phyloP scores from a whole-genome alignment of 768 basidiomycete species.

The Chlorophyllum brunneum region DNA sequence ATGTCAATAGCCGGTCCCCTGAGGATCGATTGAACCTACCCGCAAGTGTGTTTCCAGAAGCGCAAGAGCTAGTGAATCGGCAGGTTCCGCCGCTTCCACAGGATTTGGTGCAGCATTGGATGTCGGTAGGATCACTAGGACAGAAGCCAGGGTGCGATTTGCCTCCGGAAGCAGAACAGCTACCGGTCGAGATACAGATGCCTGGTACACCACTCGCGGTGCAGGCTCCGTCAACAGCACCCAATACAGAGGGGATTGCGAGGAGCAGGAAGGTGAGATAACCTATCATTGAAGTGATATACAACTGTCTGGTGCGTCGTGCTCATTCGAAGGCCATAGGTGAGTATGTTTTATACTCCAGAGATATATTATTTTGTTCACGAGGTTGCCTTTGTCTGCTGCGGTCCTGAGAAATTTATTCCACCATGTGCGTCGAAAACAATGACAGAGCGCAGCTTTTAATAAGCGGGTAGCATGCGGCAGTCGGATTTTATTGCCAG shows the following conservation, averaged over 20 bases:
- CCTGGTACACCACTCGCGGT: slow-evolving; percentile 23
- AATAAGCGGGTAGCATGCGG: background rate
- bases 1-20: slow-evolving; percentile 22
- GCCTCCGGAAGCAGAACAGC: slow-evolving; percentile 21
- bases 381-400: background rate
- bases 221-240: slow-evolving; percentile 22
- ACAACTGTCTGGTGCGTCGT: no score
- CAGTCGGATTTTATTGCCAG: background rate
- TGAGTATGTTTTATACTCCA: background rate
- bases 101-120: slow-evolving; percentile 25
- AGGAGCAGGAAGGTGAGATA: background rate
- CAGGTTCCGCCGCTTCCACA: slow-evolving; percentile 24
- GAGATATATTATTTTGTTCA: background rate
- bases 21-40: slow-evolving; percentile 16
- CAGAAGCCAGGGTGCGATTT: slow-evolving; percentile 22
- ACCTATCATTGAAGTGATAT: background rate
- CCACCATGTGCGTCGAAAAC: background rate
- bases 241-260: slow-evolving; percentile 8
- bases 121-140: slow-evolving; percentile 23
- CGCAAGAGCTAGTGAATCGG: slow-evolving; percentile 22
- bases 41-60: slow-evolving; percentile 20
- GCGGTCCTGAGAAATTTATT: background rate
- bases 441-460: background rate
- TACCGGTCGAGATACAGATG: slow-evolving; percentile 21
- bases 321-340: no score